Percentiles rank a stretch among this genome's conserved stretches.
phyloP scores from a whole-genome alignment of 805 yeast genomes.

The Spencermartinsiella europaea region DNA sequence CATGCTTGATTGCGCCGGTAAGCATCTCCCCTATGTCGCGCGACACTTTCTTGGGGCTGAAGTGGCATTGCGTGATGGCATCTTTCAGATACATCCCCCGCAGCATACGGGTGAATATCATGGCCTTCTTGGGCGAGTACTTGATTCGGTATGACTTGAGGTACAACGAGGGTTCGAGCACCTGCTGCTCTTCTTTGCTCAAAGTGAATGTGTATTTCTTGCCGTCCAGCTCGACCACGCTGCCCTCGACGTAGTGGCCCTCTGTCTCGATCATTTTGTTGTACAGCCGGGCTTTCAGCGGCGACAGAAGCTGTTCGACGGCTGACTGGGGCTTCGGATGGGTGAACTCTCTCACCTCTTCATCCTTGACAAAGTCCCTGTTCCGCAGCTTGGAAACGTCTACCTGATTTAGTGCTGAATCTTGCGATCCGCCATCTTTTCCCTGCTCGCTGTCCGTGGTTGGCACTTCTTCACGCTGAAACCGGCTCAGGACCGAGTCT shows the following conservation, averaged over 20 bases:
- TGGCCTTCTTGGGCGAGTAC: constrained; percentile 85
- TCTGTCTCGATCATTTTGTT: constrained; percentile 46
- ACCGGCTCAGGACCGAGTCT: constrained; percentile 15
- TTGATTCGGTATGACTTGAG: constrained; percentile 75
- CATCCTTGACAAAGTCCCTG: constrained; percentile 14
- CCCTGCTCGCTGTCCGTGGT: background rate
- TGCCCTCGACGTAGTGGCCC: constrained; percentile 62
- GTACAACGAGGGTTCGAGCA: constrained; percentile 84
- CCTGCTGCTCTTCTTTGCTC: constrained; percentile 60
- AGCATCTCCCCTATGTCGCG: constrained; percentile 73
- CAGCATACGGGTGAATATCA: constrained; percentile 69
- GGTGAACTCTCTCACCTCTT: constrained; percentile 42
- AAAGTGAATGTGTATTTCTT: constrained; percentile 52
- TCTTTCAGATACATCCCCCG: constrained; percentile 63
- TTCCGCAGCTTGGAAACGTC: constrained; percentile 6
- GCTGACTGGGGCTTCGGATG: constrained; percentile 52
- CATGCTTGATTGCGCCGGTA: constrained; percentile 66
- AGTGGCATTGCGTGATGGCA: constrained; percentile 91
- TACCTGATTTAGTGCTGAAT: constrained; percentile 2
- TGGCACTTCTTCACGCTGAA: constrained; percentile 7
- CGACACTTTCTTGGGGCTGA: constrained; percentile 72
- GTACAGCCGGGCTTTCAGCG: constrained; percentile 65
- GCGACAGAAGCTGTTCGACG: constrained; percentile 53
- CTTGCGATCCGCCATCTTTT: no score
- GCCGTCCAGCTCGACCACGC: constrained; percentile 44